Base-by-base conservation (phyloP, 345 rosid species). In the Cochlearia excelsa region DNA sequence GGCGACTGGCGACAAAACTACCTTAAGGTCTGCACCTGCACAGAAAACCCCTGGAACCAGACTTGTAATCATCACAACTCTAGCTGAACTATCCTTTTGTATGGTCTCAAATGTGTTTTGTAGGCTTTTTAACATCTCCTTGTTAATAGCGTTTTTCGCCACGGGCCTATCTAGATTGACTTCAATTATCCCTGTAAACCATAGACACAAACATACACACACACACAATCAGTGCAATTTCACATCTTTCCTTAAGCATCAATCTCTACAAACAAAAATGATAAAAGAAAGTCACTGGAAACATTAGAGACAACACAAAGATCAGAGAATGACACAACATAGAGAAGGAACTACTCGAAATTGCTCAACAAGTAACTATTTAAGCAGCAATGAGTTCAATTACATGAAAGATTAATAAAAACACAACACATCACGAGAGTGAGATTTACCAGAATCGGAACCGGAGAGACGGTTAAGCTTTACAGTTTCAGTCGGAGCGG, bases 11-110 rank as follows among this genome's bases (percentile, higher is more conserved):
- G 1, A 37, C 5, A 26, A 51, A n/a, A 39, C 29, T 64, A 72
- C 75, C 97, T 88, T 92, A 46, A 92, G 78, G 81, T 92, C 97
- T 62, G 97, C 98, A 10, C 98, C 98, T 29, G 97, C 94, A 46
- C 97, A 92, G 73, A 92, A 92, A 46, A 75, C 82, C 30, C 79
- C 81, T 3, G 97, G 94, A 69, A 86, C 89, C 28, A 82, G 73
- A 60, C 98, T 92, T 59, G 62, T 68, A 30, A 88, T 76, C 84
- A 88, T 51, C 38, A 82, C 86, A 65, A 92, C 93, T 29, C 74
- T 82, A 39, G 84, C 90, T 0, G 85, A 75, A 40, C 67, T 66
- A 73, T 92, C 97, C 31, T 59, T 52, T 2, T 58, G 65, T 41
- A 92, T 77, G 28, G 67, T 61, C 67, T 86, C 94, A 51, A 92